Evolutionary conservation across 768 basidiomycete species (phyloP).

Genomic region (Terana coerulea): DNA sequence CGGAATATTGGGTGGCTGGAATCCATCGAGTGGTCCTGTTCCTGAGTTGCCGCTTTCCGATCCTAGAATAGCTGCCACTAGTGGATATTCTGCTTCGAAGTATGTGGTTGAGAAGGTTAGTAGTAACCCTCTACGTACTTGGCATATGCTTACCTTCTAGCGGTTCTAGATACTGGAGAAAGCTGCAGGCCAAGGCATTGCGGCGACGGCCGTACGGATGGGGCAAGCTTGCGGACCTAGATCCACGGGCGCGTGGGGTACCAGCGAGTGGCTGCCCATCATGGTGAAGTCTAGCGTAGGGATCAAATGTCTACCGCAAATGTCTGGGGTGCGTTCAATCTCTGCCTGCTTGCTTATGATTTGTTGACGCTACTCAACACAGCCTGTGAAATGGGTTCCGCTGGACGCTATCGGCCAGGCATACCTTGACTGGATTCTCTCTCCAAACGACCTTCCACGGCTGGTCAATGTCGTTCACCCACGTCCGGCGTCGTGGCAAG

Average conservation of each 20-base stretch:
- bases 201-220: slow-evolving; percentile 22
- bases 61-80: slow-evolving; percentile 26
- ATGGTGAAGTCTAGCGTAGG: slow-evolving; percentile 14
- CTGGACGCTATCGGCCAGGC: slow-evolving; percentile 8
- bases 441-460: not conserved
- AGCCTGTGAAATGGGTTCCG: slow-evolving; percentile 12
- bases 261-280: slow-evolving; percentile 28
- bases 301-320: slow-evolving; percentile 7
- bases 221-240: slow-evolving; percentile 23
- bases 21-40: slow-evolving; percentile 5
- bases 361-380: not conserved
- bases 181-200: slow-evolving; percentile 1
- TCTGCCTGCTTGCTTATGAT: not conserved
- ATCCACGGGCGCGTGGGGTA: slow-evolving; percentile 25
- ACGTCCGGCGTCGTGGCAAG: slow-evolving; percentile 1
- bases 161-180: slow-evolving; percentile 9
- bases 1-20: slow-evolving; percentile 23
- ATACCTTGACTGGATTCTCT: slow-evolving; percentile 4
- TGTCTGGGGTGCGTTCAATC: not conserved
- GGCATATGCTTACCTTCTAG: not conserved
- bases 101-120: slow-evolving; percentile 37
- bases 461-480: slow-evolving; percentile 12
- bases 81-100: slow-evolving; percentile 39
- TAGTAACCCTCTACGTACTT: not conserved
- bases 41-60: slow-evolving; percentile 26